A percentile compares a stretch with the other conserved stretches of the same genome.
These are phyloP conservation scores for Akebia trifoliata DNA, from an alignment of 164 flowering plant species.

Conservation along the genomic window DNA sequence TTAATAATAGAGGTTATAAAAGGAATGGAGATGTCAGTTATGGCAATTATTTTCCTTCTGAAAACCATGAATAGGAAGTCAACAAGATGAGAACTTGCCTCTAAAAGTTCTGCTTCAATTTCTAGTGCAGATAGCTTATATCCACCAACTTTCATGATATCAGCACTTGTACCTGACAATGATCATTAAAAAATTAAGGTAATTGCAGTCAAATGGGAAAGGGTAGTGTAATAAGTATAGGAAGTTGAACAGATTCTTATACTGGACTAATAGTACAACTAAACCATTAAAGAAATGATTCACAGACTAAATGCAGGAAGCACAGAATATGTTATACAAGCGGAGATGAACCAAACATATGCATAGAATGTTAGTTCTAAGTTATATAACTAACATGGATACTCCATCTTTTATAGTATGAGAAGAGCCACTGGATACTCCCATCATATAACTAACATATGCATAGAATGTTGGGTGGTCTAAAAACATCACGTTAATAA, in stretches of 20 bases:
- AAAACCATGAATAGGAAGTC: background rate
- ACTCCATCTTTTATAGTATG: no score
- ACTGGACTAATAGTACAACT: background rate
- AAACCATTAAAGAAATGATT: background rate
- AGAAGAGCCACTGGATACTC: no score
- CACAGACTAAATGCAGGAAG: background rate
- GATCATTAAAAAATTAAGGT: background rate
- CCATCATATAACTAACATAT: no score
- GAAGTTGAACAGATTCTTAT: background rate
- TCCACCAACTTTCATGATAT: conserved; percentile 96
- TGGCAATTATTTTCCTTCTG: background rate
- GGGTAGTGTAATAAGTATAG: background rate
- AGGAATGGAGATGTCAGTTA: background rate
- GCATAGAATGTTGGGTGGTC: no score
- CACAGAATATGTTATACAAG: background rate
- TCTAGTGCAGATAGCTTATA: conserved; percentile 94
- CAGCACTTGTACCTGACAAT: conserved; percentile 83
- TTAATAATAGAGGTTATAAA: no score
- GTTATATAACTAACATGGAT: background rate
- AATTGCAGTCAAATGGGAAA: background rate
- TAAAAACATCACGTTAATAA: no score
- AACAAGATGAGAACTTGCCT: conserved; percentile 41
- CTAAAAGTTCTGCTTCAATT: conserved; percentile 82
- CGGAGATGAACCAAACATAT: background rate
- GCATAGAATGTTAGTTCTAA: background rate